Conservation (phyloP, 768 basidiomycete genomes). For the Kwoniella heveanensis region DNA sequence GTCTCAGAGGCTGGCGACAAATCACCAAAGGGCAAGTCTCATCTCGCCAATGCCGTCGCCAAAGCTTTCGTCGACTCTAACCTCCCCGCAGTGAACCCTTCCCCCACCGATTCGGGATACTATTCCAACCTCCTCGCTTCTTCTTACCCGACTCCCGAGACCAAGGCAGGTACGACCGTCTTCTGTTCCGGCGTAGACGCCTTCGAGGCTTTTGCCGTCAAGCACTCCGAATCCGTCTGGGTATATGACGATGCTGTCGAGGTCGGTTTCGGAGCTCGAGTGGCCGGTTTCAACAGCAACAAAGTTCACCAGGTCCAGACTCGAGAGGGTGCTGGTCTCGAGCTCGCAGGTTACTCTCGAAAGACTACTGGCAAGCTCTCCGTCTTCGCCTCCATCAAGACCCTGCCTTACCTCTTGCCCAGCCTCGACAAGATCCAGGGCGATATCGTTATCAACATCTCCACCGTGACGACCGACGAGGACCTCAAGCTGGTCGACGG, state of each 20-base stretch:
- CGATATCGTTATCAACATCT: constrained; percentile 80
- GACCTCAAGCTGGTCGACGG: constrained; percentile 75
- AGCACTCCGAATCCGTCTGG: constrained; percentile 44
- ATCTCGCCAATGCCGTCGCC: constrained; percentile 11
- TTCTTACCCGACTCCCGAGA: constrained; percentile 30
- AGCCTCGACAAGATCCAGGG: constrained; percentile 71
- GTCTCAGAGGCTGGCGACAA: constrained; percentile 45
- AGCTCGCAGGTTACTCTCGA: constrained; percentile 61
- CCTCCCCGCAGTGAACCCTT: constrained; percentile 17
- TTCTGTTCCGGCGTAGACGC: constrained; percentile 47
- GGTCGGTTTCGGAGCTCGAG: constrained; percentile 48
- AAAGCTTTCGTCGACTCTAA: constrained; percentile 31
- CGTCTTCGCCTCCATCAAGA: constrained; percentile 72
- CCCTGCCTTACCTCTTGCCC: constrained; percentile 79
- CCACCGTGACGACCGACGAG: constrained; percentile 68
- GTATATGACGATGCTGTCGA: constrained; percentile 52
- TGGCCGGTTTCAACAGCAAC: constrained; percentile 9
- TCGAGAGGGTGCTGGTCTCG: constrained; percentile 46
- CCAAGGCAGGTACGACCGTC: constrained; percentile 42
- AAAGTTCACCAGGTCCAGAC: constrained; percentile 43
- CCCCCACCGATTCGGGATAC: constrained; percentile 33
- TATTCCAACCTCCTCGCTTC: constrained; percentile 39
- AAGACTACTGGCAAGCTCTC: constrained; percentile 57
- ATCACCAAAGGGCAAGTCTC: constrained; percentile 10
- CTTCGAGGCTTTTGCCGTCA: constrained; percentile 44